Evolutionary conservation across 2,329 filamentous ascomycete genomes (phyloP), one percentile per base, ranked within the genome.

Genomic region (Aspergillus sp.): DNA sequence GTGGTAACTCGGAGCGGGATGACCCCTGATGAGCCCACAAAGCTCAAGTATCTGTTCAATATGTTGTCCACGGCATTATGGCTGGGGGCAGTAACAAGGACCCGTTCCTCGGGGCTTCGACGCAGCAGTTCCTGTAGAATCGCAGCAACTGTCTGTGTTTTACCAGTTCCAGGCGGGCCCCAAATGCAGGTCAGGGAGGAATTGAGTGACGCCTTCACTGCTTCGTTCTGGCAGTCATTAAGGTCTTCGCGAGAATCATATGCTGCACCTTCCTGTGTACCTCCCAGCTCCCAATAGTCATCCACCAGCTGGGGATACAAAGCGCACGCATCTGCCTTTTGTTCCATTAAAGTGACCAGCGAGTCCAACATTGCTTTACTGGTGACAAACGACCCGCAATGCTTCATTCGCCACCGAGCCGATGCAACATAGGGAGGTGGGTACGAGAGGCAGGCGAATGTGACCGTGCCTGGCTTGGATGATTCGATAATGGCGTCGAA

Each of bases 161-260:
- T 53, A 5, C 51, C 51, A 5, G 41, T 46, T 6, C 51, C 40
- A 6, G 51, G 51, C 2, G 51, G 51, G 2, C 51, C 40, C 51
- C 51, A 53, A 31, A 53, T 53, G 39, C 51, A 53, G 8, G 40
- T 53, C 41, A 46, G 24, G 27, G 15, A 17, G 4, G 40, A 53
- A 39, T 44, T 37, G 35, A 53, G 41, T 3, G 51, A 37, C 4
- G 51, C 41, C 24, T 37, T 19, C 8, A 53, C 51, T 35, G 51
- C 51, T 15, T 46, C 24, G 35, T 45, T 53, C 14, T 49, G 46
- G 17, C 46, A 35, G 5, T 49, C 17, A 37, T 49, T 49, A 24
- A 49, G 46, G 31, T 49, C 27, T 37, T 17, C 31, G 17, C 27
- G 46, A 12, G 31, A 21, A 19, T 35, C 3, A 17, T 49, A 49